Evolutionary conservation across 2,329 filamentous ascomycete species (phyloP).

Genomic region (Fusarium abutilonis): DNA sequence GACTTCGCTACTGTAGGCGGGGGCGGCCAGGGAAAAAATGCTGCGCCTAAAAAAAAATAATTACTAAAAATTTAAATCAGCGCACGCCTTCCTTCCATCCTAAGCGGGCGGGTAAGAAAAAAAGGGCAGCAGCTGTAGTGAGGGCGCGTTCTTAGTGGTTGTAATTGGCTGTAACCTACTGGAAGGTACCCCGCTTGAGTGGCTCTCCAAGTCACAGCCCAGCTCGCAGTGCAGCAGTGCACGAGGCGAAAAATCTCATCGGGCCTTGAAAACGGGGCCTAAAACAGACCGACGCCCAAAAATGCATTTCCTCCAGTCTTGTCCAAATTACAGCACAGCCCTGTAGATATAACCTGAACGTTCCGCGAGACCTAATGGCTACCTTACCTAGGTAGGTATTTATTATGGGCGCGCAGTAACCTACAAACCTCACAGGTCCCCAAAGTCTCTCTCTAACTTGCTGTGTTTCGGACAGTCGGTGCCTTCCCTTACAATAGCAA

Average conservation of each 20-base stretch:
- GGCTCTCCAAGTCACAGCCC: not conserved
- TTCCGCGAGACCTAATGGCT: slow-evolving; percentile 15
- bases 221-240: slow-evolving; percentile 10
- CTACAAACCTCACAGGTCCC: too few species aligned
- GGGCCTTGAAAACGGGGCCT: slow-evolving; percentile 33
- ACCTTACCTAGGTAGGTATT: not conserved
- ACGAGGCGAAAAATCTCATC: slow-evolving; percentile 28
- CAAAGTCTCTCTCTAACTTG: not conserved
- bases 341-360: not conserved
- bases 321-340: slow-evolving; percentile 21
- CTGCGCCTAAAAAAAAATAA: slow-evolving; percentile 29
- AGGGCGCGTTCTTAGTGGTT: slow-evolving; percentile 37
- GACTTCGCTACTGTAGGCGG: slow-evolving; percentile 32
- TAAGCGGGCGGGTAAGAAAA: slow-evolving; percentile 1
- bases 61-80: slow-evolving; percentile 22
- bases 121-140: slow-evolving; percentile 43
- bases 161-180: slow-evolving; percentile 14
- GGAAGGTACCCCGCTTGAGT: slow-evolving; percentile 18
- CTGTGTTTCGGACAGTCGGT: too few species aligned
- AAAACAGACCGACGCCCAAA: not conserved
- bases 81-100: slow-evolving; percentile 19
- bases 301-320: not conserved
- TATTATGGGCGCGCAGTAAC: not conserved
- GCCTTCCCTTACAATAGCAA: not conserved
- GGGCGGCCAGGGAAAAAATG: slow-evolving; percentile 28